Evolutionary conservation across 257 asterid genomes (phyloP).

Genomic region (Rhazya stricta): DNA sequence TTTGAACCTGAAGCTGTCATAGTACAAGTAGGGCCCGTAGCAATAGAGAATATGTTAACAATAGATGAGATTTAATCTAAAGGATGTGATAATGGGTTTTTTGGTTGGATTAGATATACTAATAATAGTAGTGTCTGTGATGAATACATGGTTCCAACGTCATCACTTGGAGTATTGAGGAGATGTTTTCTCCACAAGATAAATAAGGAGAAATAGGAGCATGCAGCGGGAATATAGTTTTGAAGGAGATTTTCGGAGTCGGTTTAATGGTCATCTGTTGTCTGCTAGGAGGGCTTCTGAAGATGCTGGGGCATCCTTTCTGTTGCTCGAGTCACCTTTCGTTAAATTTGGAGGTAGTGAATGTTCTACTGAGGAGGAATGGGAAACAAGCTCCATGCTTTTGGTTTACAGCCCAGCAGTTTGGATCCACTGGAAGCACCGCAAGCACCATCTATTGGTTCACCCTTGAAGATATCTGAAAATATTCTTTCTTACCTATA

Average conservation of each 20-base stretch:
- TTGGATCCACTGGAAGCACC: constrained; percentile 37
- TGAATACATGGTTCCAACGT: constrained; percentile 58
- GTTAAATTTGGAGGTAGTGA: constrained; percentile 34
- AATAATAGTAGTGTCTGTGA: constrained; percentile 5
- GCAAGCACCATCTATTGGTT: constrained; percentile 23
- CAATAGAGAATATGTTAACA: constrained; percentile 19
- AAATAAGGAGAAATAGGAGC: constrained; percentile 66
- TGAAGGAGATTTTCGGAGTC: constrained; percentile 84
- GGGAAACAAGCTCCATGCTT: constrained; percentile 29
- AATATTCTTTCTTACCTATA: no score
- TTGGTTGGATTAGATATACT: neutral
- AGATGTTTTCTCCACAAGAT: constrained; percentile 63
- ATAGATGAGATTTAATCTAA: constrained; percentile 22
- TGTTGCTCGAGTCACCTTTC: constrained; percentile 76
- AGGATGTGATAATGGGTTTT: neutral
- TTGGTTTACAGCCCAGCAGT: constrained; percentile 37
- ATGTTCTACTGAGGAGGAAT: constrained; percentile 14
- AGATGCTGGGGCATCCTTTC: constrained; percentile 72
- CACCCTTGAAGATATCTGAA: no score
- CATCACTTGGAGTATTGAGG: constrained; percentile 72
- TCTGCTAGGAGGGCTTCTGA: constrained; percentile 80
- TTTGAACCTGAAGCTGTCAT: constrained; percentile 88
- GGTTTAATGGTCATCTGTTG: constrained; percentile 56
- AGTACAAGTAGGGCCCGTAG: constrained; percentile 54
- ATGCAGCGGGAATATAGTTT: constrained; percentile 74